phyloP scores from a whole-genome alignment of 106 monocot genomes.

The Apostasia shenzhenica region DNA sequence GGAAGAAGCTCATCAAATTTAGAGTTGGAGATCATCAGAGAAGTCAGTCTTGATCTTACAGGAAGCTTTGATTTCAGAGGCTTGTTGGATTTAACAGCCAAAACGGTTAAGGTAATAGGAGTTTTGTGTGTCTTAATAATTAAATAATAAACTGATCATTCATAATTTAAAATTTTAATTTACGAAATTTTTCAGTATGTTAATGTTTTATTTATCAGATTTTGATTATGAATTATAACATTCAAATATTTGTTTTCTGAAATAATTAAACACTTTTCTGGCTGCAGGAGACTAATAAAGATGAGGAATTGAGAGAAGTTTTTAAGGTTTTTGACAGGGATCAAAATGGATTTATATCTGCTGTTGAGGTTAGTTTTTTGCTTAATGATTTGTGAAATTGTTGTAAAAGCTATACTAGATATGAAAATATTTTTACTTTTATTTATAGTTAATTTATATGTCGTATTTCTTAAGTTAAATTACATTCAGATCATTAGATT shows the following conservation, averaged over 20 bases:
- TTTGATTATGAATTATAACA: no score
- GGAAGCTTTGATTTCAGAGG: slow-evolving; percentile 4
- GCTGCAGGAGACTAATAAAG: slow-evolving; percentile 33
- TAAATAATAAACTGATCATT: background rate
- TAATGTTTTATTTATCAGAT: no score
- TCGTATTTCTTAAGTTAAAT: no score
- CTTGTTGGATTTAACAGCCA: slow-evolving; percentile 1
- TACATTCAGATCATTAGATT: no score
- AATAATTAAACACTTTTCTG: background rate
- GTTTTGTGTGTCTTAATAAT: background rate
- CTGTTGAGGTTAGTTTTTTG: slow-evolving; percentile 26
- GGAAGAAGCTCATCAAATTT: slow-evolving; percentile 3
- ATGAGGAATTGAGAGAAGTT: slow-evolving; percentile 46
- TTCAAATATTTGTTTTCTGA: background rate
- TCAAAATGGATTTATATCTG: slow-evolving; percentile 46
- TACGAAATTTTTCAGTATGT: no score
- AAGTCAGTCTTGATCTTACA: slow-evolving; percentile 2
- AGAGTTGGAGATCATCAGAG: slow-evolving; percentile 1
- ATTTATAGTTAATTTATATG: no score
- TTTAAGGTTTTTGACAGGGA: slow-evolving; percentile 54
- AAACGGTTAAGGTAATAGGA: background rate
- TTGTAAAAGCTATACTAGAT: no score
- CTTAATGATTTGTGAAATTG: no score
- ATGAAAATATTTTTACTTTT: no score
- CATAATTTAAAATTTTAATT: no score